Percentiles rank a stretch among this genome's conserved stretches.
Conservation (phyloP, 1,284 basidiomycete genomes). For the Melanopsichium pennsylvanicum region DNA sequence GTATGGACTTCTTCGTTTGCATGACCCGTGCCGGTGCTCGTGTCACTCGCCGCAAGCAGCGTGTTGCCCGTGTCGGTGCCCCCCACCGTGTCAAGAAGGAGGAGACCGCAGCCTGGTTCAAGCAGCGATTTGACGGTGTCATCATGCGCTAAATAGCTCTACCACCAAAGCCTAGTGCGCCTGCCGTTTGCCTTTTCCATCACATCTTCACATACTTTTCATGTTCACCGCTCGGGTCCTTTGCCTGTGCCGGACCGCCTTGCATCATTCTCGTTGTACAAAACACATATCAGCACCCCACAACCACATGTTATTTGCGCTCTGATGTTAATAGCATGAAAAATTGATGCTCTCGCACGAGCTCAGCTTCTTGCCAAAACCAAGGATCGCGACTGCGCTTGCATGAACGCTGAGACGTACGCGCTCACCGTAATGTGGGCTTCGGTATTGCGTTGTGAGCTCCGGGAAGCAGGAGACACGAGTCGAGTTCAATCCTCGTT, state of each 20-base stretch:
- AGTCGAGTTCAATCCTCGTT: no score
- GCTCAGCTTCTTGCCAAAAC: constrained; percentile 23
- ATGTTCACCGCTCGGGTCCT: not conserved
- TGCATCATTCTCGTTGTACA: constrained; percentile 27
- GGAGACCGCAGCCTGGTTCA: constrained; percentile 93
- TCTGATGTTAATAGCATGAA: constrained; percentile 25
- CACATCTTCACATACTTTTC: not conserved
- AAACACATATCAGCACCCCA: constrained; percentile 21
- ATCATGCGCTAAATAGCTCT: constrained; percentile 55
- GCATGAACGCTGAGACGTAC: no score
- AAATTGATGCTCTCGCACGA: constrained; percentile 20
- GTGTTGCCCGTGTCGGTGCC: constrained; percentile 85
- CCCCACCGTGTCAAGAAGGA: constrained; percentile 73
- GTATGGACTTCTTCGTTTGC: constrained; percentile 65
- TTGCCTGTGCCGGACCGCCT: no score
- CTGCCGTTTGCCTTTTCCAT: not conserved
- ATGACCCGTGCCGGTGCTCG: constrained; percentile 96
- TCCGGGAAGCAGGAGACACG: no score
- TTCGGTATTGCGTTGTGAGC: no score
- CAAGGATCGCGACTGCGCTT: no score
- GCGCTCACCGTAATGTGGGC: no score
- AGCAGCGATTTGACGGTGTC: constrained; percentile 75
- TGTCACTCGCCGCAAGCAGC: constrained; percentile 89
- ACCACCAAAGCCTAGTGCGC: no score
- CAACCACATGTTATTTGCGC: constrained; percentile 10